These are phyloP conservation scores for Fusarium concolor DNA, from an alignment of 2,329 filamentous ascomycete genomes.

Conservation along the genomic window DNA sequence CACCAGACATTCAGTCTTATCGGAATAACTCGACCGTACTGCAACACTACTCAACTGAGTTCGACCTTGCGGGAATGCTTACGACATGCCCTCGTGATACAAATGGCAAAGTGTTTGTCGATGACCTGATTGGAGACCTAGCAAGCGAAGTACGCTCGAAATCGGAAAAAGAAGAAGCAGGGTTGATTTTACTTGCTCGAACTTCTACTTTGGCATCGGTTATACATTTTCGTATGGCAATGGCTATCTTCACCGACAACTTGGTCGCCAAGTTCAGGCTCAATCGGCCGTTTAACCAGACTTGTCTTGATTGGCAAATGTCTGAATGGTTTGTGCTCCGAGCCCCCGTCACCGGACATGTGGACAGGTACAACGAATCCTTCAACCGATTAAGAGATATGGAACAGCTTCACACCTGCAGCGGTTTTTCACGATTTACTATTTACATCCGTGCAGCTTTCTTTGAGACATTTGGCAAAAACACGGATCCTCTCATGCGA, in stretches of 20 bases:
- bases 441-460: background rate
- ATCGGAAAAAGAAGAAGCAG: no score
- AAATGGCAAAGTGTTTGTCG: background rate
- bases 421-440: background rate
- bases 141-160: no score
- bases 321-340: background rate
- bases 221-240: background rate
- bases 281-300: background rate
- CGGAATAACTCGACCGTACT: no score
- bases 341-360: background rate
- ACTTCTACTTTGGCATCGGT: background rate
- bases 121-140: no score
- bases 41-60: no score
- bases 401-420: background rate
- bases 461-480: background rate
- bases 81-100: background rate
- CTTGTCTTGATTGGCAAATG: slow-evolving; percentile 2
- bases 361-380: background rate
- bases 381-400: background rate
- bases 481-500: no score
- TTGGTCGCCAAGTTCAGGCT: background rate
- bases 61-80: background rate
- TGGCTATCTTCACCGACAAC: slow-evolving; percentile 4
- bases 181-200: no score
- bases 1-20: no score